phyloP scores from a whole-genome alignment of 2,329 filamentous ascomycete genomes.

The Colletotrichum lindemuthianum region DNA sequence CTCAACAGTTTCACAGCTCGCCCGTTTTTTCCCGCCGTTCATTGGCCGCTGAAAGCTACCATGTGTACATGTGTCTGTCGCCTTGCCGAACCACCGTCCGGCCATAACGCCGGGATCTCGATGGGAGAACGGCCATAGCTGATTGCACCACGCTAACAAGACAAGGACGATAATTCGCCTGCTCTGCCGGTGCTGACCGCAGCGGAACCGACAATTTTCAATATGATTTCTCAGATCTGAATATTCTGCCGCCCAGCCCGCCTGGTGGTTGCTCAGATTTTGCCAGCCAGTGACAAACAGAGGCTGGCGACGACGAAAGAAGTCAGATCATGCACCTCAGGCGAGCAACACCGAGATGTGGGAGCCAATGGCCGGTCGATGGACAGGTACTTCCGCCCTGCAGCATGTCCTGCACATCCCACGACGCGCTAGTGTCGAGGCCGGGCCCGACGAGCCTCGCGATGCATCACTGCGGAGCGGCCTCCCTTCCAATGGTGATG shows the following conservation, averaged over 20 bases:
- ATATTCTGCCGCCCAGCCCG: slow-evolving; percentile 7
- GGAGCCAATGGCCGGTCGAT: slow-evolving; percentile 27
- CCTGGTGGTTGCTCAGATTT: neutral
- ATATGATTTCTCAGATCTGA: neutral
- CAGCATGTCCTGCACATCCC: slow-evolving; percentile 24
- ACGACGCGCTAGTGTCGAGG: slow-evolving; percentile 22
- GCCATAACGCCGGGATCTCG: neutral
- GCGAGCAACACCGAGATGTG: slow-evolving; percentile 30
- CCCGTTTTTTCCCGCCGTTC: neutral
- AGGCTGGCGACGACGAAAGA: slow-evolving; percentile 11
- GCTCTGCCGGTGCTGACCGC: slow-evolving; percentile 3
- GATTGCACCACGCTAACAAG: neutral
- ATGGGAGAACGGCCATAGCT: neutral
- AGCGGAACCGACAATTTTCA: neutral
- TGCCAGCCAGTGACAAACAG: slow-evolving; percentile 2
- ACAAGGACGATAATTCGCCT: slow-evolving; percentile 1
- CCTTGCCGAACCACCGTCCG: no score
- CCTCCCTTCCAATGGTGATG: slow-evolving; percentile 21
- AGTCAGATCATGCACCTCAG: slow-evolving; percentile 24
- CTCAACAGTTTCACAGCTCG: neutral
- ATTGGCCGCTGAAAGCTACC: neutral
- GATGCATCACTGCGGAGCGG: slow-evolving; percentile 7
- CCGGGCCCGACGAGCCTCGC: slow-evolving; percentile 26
- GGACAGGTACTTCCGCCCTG: slow-evolving; percentile 28
- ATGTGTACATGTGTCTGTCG: neutral